Percentiles rank a stretch among this genome's conserved stretches.
Conservation (phyloP, 2,329 filamentous ascomycete genomes). For the Phaeosphaeriaceae sp. region DNA sequence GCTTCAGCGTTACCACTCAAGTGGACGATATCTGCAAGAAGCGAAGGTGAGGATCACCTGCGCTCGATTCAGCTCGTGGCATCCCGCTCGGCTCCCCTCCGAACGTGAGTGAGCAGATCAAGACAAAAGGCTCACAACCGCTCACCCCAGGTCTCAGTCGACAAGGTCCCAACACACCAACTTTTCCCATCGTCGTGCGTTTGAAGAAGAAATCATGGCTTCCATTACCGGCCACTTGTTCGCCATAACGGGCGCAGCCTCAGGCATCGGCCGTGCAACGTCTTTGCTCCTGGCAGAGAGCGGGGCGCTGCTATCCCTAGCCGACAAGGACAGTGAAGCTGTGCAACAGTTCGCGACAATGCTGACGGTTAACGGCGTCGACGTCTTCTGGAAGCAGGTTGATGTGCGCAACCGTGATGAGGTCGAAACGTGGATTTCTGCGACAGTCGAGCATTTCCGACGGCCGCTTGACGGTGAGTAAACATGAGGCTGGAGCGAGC, state of each 20-base stretch:
- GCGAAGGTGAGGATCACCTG: background rate
- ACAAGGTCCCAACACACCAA: background rate
- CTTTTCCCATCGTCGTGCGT: background rate
- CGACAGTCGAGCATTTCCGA: background rate
- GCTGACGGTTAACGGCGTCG: slow-evolving; percentile 14
- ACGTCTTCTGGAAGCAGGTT: slow-evolving; percentile 17
- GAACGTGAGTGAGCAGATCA: background rate
- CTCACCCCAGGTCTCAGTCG: background rate
- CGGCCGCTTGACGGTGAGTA: background rate
- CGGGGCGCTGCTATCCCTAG: slow-evolving; percentile 10
- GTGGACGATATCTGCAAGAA: too few species aligned
- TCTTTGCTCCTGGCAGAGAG: slow-evolving; percentile 6
- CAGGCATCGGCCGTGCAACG: slow-evolving; percentile 18
- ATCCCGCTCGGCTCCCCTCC: background rate
- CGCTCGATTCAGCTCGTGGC: too few species aligned
- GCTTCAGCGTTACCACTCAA: background rate
- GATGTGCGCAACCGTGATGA: slow-evolving; percentile 44
- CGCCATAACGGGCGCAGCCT: slow-evolving; percentile 19
- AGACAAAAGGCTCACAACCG: background rate
- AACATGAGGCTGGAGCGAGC: background rate
- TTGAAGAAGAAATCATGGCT: background rate
- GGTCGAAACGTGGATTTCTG: slow-evolving; percentile 43
- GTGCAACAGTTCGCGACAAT: slow-evolving; percentile 19
- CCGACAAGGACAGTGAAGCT: slow-evolving; percentile 10
- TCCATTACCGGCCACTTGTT: slow-evolving; percentile 8